Percentiles rank a stretch among this genome's conserved stretches.
These are phyloP conservation scores for Pythium plurisporium DNA, from an alignment of 352 stramenopile genomes.

Conservation along the genomic window DNA sequence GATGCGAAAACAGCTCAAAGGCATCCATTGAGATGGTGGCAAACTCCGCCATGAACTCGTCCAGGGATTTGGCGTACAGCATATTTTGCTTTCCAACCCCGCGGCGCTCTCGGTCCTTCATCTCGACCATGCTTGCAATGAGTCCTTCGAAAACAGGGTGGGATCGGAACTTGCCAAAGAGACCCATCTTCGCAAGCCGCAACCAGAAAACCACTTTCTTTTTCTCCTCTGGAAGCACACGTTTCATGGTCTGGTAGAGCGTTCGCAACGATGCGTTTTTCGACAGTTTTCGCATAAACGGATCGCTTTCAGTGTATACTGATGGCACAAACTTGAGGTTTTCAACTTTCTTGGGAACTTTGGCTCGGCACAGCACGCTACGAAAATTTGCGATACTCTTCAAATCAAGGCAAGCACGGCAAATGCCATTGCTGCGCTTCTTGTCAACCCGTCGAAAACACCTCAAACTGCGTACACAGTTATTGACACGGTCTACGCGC, in stretches of 20 bases:
- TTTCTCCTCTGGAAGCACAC: conserved; percentile 12
- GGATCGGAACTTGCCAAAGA: conserved; percentile 66
- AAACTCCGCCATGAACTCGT: conserved; percentile 70
- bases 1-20: conserved; percentile 68
- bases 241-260: conserved; percentile 61
- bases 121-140: conserved; percentile 73
- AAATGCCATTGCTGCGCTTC: conserved; percentile 37
- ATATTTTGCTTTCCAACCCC: conserved; percentile 85
- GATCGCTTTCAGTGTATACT: conserved; percentile 72
- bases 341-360: conserved; percentile 60
- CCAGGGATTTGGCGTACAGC: conserved; percentile 65
- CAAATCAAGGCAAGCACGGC: conserved; percentile 60
- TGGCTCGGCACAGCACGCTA: conserved; percentile 68
- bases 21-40: conserved; percentile 60
- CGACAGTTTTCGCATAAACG: conserved; percentile 71
- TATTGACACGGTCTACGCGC: conserved; percentile 70
- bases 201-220: conserved; percentile 67
- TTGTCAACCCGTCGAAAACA: conserved; percentile 47
- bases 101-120: conserved; percentile 78
- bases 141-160: conserved; percentile 74
- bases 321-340: conserved; percentile 80
- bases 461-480: conserved; percentile 68
- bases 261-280: conserved; percentile 71
- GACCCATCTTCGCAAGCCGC: conserved; percentile 61
- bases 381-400: conserved; percentile 71